These are phyloP conservation scores for Populus euphratica DNA, from an alignment of 345 rosid species.

Conservation along the genomic window DNA sequence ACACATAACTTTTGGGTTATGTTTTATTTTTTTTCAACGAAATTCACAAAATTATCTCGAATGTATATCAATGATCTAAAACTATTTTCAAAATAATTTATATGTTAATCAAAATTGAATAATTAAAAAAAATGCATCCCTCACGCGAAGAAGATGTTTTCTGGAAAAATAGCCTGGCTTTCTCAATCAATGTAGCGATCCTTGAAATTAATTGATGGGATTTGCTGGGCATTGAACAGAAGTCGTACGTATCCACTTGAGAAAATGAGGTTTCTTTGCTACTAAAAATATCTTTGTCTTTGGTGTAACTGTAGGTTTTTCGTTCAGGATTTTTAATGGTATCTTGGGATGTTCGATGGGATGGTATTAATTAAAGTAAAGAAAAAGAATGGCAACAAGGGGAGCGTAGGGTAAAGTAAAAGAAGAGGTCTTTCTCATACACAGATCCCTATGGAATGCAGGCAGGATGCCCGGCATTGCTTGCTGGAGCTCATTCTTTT, in stretches of 20 bases:
- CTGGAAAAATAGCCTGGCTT: not conserved
- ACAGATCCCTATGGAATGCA: constrained; percentile 96
- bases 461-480: constrained; percentile 58
- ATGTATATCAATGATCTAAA: not conserved
- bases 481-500: constrained; percentile 61
- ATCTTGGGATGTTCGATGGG: not conserved
- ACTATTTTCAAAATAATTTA: not conserved
- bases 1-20: no score
- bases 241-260: constrained; percentile 10
- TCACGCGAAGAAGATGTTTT: not conserved
- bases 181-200: constrained; percentile 15
- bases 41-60: not conserved
- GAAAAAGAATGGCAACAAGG: not conserved
- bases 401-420: constrained; percentile 40
- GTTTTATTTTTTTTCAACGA: not conserved
- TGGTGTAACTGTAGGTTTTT: constrained; percentile 1
- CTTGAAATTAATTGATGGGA: constrained; percentile 35
- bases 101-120: no score
- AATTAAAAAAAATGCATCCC: not conserved
- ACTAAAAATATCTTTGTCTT: constrained; percentile 7
- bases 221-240: constrained; percentile 15
- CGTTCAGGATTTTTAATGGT: not conserved
- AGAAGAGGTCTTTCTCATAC: constrained; percentile 80
- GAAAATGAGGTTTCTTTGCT: constrained; percentile 15
- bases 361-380: constrained; percentile 3